Conservation (phyloP, 73 alveolate species). For the Paramecium tetraurelia region DNA sequence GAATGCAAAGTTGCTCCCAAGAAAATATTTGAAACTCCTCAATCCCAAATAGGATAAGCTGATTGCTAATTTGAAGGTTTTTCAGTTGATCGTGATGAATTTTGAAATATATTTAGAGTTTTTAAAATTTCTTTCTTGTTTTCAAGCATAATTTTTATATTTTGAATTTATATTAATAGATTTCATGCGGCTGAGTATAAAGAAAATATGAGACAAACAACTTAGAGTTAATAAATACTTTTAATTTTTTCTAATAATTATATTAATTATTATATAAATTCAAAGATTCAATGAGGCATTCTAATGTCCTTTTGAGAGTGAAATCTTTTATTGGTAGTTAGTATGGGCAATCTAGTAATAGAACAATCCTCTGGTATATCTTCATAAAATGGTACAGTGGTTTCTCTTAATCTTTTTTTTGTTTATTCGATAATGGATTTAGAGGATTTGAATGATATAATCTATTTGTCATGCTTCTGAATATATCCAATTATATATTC, state of each 20-base stretch:
- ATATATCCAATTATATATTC: constrained; percentile 7
- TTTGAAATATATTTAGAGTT: not conserved
- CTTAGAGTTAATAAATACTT: no score
- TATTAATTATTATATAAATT: not conserved
- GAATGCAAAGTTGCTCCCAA: not conserved
- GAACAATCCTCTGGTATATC: constrained; percentile 34
- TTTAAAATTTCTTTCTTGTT: not conserved
- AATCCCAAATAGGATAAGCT: not conserved
- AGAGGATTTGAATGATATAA: not conserved
- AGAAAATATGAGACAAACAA: not conserved
- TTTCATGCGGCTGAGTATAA: not conserved
- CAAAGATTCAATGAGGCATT: not conserved
- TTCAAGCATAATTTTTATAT: not conserved
- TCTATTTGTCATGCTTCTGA: not conserved
- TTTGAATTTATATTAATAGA: not conserved
- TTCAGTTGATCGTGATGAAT: not conserved
- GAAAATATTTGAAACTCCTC: constrained; percentile 24
- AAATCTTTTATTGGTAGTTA: not conserved
- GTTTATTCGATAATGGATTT: constrained; percentile 21
- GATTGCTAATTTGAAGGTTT: constrained; percentile 4
- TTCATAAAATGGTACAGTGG: not conserved
- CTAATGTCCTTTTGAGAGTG: not conserved
- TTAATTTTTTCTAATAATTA: not conserved
- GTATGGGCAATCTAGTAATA: not conserved
- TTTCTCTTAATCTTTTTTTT: not conserved